Conservation (phyloP, 805 yeast genomes). For the Kurtzmaniella fragi region DNA sequence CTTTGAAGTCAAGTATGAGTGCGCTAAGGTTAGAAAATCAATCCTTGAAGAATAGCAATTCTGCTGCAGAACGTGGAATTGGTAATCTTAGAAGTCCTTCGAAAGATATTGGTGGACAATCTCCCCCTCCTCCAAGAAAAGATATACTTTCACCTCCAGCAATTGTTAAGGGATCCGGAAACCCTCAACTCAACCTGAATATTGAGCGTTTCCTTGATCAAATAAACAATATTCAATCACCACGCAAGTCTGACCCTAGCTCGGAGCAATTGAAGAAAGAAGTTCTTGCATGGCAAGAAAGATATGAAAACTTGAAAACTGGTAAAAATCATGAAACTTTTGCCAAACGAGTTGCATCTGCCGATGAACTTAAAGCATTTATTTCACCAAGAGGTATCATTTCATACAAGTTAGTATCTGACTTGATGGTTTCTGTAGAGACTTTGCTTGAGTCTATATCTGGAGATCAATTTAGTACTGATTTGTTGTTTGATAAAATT, state of each 20-base stretch:
- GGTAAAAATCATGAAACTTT: conserved; percentile 17
- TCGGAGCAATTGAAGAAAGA: conserved; percentile 18
- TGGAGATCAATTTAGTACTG: conserved; percentile 23
- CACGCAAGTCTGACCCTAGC: conserved; percentile 6
- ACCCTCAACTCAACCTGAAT: neutral
- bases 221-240: conserved; percentile 20
- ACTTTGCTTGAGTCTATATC: conserved; percentile 33
- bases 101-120: neutral
- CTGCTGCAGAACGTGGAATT: conserved; percentile 6
- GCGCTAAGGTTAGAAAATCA: conserved; percentile 34
- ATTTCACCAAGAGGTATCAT: conserved; percentile 41
- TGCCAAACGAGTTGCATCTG: conserved; percentile 12
- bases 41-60: conserved; percentile 22
- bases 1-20: conserved; percentile 25
- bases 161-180: neutral
- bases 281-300: conserved; percentile 45
- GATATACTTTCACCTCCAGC: neutral
- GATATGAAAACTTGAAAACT: conserved; percentile 45
- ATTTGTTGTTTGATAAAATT: conserved; percentile 45
- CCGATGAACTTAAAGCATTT: conserved; percentile 22
- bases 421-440: conserved; percentile 47
- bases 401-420: conserved; percentile 38
- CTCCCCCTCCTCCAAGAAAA: neutral
- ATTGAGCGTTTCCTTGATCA: conserved; percentile 19
- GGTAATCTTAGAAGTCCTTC: neutral